Evolutionary conservation across 202 grass and related monocot species (phyloP), one percentile per base, ranked within the genome.

Genomic region (Cymbopogon flexuosus): DNA sequence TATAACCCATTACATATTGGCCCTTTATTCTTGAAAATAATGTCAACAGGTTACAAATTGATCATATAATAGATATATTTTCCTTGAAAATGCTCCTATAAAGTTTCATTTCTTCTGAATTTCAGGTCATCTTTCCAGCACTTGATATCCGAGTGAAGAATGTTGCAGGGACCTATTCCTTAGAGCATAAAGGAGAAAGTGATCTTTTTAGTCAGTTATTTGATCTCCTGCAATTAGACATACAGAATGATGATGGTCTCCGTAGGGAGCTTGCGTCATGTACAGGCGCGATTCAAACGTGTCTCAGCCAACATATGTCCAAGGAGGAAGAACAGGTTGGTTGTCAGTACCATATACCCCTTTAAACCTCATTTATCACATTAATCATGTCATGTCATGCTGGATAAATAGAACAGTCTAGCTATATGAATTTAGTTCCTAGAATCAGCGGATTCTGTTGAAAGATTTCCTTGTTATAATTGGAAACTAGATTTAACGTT

Each of bases 321-420:
- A 97, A 97, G 83, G 94, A 97, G 90, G 89, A 97, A 79, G 87
- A 97, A 64, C 94, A 97, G 89, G 94, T 97, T 36, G 3, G 68
- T 83, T 18, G 86, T 88, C 30, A 8, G 37, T 83, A 33, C 24
- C 22, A 34, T 62, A 30, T 36, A 22, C 39, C 24, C 43, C 69
- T 83, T 75, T 65, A 62, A 61, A 61, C 42, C 12, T n/a, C 24
- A 52, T 63, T 74, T 79, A 29, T 45, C 10, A 24, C 67, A 39
- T 65, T 83, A 56, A 83, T 62, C 37, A 47, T 57, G 59, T 18
- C n/a, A 43, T 75, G 60, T 56, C 19, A 8, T 36, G 27, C 52
- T 78, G 42, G 18, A 78, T 56, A 68, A 34, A 43, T 43, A 47
- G 77, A 73, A 45, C 41, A 71, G 24, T 83, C 31, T 75, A n/a